Evolutionary conservation across 2,329 filamentous ascomycete genomes (phyloP).

Genomic region (Penicillium sp.): DNA sequence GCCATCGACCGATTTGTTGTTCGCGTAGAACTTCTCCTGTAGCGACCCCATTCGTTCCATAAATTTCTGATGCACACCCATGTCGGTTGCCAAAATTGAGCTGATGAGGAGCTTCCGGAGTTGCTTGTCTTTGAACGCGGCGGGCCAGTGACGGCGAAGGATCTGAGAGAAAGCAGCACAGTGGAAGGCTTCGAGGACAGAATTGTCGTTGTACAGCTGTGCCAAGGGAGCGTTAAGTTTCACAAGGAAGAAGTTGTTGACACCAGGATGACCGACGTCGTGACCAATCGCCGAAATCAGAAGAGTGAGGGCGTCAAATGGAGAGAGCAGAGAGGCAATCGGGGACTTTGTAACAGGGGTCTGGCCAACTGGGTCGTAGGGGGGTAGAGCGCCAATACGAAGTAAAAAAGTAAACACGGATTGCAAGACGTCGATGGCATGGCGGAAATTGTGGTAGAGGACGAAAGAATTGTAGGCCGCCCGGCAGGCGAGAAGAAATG

Average conservation of each 20-base stretch:
- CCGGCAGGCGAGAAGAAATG: constrained; percentile 84
- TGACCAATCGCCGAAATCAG: constrained; percentile 96
- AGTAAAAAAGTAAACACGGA: constrained; percentile 90
- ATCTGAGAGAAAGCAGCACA: constrained; percentile 97
- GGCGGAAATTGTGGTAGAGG: constrained; percentile 96
- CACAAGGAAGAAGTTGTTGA: constrained; percentile 96
- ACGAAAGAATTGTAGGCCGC: constrained; percentile 96
- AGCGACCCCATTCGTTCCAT: constrained; percentile 85
- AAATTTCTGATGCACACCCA: constrained; percentile 96
- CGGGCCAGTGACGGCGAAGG: constrained; percentile 86
- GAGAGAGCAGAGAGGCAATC: constrained; percentile 74
- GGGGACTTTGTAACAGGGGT: constrained; percentile 56
- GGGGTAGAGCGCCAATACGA: constrained; percentile 73
- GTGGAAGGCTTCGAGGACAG: constrained; percentile 95
- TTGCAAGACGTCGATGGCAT: constrained; percentile 94
- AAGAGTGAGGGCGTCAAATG: constrained; percentile 85
- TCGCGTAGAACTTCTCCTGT: constrained; percentile 74
- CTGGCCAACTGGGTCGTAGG: constrained; percentile 57
- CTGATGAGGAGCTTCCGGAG: constrained; percentile 94
- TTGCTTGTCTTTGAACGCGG: constrained; percentile 73
- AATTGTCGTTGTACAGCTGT: constrained; percentile 95
- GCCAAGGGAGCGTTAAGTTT: constrained; percentile 90
- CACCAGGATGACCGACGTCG: constrained; percentile 94
- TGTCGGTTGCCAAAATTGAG: constrained; percentile 95
- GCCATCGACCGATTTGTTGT: constrained; percentile 64